A percentile compares a stretch with the other conserved stretches of the same genome.
These are phyloP conservation scores for Harringtonia lauricola DNA, from an alignment of 2,329 filamentous ascomycete genomes.

Conservation along the genomic window DNA sequence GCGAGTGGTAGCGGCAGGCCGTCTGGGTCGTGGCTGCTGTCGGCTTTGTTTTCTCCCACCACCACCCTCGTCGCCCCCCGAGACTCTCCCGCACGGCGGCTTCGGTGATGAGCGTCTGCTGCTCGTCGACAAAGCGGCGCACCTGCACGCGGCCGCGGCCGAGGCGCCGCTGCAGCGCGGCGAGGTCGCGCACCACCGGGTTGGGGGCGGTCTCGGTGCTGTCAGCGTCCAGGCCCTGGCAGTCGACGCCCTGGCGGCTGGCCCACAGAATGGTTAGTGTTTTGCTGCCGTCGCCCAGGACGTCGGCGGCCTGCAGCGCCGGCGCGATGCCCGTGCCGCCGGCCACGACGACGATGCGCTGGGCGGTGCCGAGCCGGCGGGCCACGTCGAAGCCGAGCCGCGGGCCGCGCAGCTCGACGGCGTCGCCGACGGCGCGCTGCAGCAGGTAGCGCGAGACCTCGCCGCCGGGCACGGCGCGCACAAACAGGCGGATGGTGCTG, in stretches of 20 bases:
- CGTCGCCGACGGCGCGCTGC: slow-evolving; percentile 46
- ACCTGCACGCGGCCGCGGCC: slow-evolving; percentile 50
- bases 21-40: not conserved
- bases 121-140: slow-evolving; percentile 74
- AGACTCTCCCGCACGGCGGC: slow-evolving; percentile 27
- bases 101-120: slow-evolving; percentile 54
- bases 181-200: slow-evolving; percentile 50
- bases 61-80: not conserved
- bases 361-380: slow-evolving; percentile 18
- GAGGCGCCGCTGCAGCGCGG: slow-evolving; percentile 47
- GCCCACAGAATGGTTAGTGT: slow-evolving; percentile 72
- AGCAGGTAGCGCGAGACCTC: slow-evolving; percentile 81
- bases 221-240: slow-evolving; percentile 29
- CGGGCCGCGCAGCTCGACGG: slow-evolving; percentile 70
- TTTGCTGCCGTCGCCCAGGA: slow-evolving; percentile 31
- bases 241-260: slow-evolving; percentile 56
- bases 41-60: not conserved
- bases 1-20: slow-evolving; percentile 16
- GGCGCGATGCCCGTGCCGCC: slow-evolving; percentile 90
- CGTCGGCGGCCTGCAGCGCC: slow-evolving; percentile 66
- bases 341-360: slow-evolving; percentile 68
- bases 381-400: slow-evolving; percentile 52
- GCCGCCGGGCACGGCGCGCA: slow-evolving; percentile 67
- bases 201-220: slow-evolving; percentile 13
- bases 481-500: slow-evolving; percentile 53